Percentiles rank a stretch among this genome's conserved stretches.
Evolutionary conservation across 2,329 filamentous ascomycete species (phyloP).

Genomic region (Ceratocystis smalleyi): DNA sequence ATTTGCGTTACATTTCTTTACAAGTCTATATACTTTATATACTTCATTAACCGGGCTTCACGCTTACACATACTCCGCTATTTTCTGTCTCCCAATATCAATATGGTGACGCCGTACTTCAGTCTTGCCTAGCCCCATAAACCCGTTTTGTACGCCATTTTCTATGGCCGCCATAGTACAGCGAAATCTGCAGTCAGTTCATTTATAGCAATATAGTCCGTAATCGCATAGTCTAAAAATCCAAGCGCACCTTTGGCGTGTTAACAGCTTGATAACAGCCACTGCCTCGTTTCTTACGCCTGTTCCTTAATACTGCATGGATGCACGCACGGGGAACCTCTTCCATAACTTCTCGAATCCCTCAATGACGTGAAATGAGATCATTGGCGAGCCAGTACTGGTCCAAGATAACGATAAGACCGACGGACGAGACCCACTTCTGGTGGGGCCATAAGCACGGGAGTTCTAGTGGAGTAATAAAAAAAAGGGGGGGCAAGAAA

Average conservation of each 20-base stretch:
- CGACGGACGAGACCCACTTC: background rate
- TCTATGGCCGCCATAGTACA: too few relatives aligned
- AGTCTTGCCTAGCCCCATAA: too few relatives aligned
- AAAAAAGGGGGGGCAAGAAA: background rate
- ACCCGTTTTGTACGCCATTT: too few relatives aligned
- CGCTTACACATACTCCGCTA: too few relatives aligned
- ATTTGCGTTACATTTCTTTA: background rate
- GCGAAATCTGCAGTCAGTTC: too few relatives aligned
- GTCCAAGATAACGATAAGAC: background rate
- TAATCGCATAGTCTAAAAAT: background rate
- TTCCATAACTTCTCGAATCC: background rate
- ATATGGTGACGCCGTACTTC: too few relatives aligned
- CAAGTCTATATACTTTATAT: too few relatives aligned
- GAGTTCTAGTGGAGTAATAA: background rate
- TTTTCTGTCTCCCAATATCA: too few relatives aligned
- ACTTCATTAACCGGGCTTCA: too few relatives aligned
- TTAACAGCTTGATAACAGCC: background rate
- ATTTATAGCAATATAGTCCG: background rate
- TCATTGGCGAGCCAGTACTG: background rate
- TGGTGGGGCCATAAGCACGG: background rate
- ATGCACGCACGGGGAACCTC: background rate
- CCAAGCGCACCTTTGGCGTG: background rate
- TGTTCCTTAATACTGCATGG: background rate
- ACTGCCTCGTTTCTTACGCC: too few relatives aligned
- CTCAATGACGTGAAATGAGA: conserved; percentile 6